phyloP scores from a whole-genome alignment of 352 stramenopile species.

The Phytophthora foliorum region DNA sequence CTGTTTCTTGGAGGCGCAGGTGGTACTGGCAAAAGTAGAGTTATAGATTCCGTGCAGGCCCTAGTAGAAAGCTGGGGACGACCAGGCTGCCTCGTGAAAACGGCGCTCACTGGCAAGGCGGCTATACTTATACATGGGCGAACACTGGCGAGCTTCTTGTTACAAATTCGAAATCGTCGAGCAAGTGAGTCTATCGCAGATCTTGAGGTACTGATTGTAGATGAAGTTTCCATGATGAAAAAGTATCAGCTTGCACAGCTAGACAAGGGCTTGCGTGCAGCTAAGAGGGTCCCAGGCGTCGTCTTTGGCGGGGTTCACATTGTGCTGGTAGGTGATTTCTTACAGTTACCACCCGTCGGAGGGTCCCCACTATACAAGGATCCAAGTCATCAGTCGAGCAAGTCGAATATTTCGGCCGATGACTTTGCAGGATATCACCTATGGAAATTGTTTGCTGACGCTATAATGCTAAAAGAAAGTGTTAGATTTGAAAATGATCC shows the following conservation, averaged over 20 bases:
- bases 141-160: neutral
- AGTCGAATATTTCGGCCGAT: neutral
- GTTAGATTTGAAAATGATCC: slow-evolving; percentile 34
- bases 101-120: neutral
- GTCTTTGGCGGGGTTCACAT: no score
- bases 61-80: no score
- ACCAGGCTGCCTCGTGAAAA: no score
- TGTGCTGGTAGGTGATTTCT: slow-evolving; percentile 8
- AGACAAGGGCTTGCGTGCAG: neutral
- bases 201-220: neutral
- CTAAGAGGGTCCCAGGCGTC: no score
- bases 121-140: neutral
- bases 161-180: neutral
- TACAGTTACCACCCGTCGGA: slow-evolving; percentile 12
- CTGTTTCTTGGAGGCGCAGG: neutral
- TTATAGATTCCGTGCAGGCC: neutral
- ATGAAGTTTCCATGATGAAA: slow-evolving; percentile 10
- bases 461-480: slow-evolving; percentile 20
- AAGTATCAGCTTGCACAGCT: slow-evolving; percentile 12
- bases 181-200: neutral
- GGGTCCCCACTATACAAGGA: neutral
- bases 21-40: neutral
- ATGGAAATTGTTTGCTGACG: neutral
- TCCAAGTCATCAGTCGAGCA: no score
- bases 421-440: slow-evolving; percentile 6